Evolutionary conservation across 768 basidiomycete species (phyloP).

Genomic region (Gloeophyllum trabeum): DNA sequence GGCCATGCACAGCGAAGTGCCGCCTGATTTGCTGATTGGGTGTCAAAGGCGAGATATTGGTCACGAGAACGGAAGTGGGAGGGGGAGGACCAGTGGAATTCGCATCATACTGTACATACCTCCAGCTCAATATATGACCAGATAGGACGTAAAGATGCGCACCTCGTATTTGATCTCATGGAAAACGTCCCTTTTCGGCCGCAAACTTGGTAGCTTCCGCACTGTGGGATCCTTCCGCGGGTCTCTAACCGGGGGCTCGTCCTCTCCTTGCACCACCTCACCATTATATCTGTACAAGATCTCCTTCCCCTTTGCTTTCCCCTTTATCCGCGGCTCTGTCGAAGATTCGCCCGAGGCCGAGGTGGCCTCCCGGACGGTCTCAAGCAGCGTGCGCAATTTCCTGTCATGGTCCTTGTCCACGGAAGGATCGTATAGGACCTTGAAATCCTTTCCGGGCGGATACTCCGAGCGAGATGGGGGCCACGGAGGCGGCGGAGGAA

Average conservation of each 20-base stretch:
- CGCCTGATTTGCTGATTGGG: slow-evolving; percentile 52
- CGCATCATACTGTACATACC: slow-evolving; percentile 55
- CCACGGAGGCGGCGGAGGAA: slow-evolving; percentile 40
- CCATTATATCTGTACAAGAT: slow-evolving; percentile 42
- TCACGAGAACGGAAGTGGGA: slow-evolving; percentile 61
- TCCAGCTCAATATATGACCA: background rate
- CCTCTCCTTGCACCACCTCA: slow-evolving; percentile 34
- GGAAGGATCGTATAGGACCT: slow-evolving; percentile 51
- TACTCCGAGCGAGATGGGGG: slow-evolving; percentile 39
- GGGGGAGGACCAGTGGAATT: slow-evolving; percentile 66
- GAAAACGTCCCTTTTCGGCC: slow-evolving; percentile 28
- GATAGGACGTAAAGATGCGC: slow-evolving; percentile 10
- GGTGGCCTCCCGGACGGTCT: slow-evolving; percentile 24
- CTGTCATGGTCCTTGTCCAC: slow-evolving; percentile 35
- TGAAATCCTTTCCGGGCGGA: slow-evolving; percentile 38
- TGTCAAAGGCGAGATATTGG: slow-evolving; percentile 61
- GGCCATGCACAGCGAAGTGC: slow-evolving; percentile 54
- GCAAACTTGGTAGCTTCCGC: slow-evolving; percentile 13
- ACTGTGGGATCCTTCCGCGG: slow-evolving; percentile 38
- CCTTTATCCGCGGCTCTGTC: slow-evolving; percentile 35
- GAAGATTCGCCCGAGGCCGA: slow-evolving; percentile 14
- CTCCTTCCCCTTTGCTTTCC: slow-evolving; percentile 58
- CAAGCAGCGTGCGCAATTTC: slow-evolving; percentile 25
- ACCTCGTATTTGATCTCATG: slow-evolving; percentile 47
- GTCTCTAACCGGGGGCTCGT: slow-evolving; percentile 32